These are phyloP conservation scores for Picochlorum costavermella DNA, from an alignment of 139 green algal species.

Conservation along the genomic window DNA sequence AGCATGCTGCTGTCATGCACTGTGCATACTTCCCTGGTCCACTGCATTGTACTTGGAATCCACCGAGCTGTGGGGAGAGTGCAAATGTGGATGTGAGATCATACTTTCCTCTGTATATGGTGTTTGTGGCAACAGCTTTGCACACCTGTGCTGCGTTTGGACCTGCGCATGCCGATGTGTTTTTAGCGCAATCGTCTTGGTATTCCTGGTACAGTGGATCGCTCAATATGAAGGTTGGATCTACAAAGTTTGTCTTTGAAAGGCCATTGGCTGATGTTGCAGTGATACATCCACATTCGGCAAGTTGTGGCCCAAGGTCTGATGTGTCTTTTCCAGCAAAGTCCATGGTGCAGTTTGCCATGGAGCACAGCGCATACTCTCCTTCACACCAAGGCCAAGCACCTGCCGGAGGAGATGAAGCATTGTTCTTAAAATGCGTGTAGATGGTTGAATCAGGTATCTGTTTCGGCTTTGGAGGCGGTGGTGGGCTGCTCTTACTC, in stretches of 20 bases:
- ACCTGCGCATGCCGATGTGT: background rate
- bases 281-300: slow-evolving; percentile 12
- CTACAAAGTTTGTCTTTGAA: background rate
- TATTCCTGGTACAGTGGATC: background rate
- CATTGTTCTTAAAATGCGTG: background rate
- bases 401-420: background rate
- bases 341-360: slow-evolving; percentile 9
- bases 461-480: too few species aligned
- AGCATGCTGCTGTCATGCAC: slow-evolving; percentile 18
- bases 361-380: background rate
- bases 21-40: slow-evolving; percentile 9
- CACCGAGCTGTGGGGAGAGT: background rate
- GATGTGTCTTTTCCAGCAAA: background rate
- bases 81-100: slow-evolving; percentile 2
- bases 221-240: slow-evolving; percentile 10
- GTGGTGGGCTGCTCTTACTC: too few species aligned
- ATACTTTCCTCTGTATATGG: slow-evolving; percentile 5
- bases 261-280: slow-evolving; percentile 8
- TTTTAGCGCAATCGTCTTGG: background rate
- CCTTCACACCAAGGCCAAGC: background rate
- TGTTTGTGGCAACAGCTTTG: slow-evolving; percentile 3
- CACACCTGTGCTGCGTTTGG: slow-evolving; percentile 3
- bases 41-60: slow-evolving; percentile 8
- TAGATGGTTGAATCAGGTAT: too few species aligned
- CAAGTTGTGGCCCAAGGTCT: slow-evolving; percentile 1